These are phyloP conservation scores for Styphnolobium japonicum DNA, from an alignment of 306 rosid species.

Conservation along the genomic window DNA sequence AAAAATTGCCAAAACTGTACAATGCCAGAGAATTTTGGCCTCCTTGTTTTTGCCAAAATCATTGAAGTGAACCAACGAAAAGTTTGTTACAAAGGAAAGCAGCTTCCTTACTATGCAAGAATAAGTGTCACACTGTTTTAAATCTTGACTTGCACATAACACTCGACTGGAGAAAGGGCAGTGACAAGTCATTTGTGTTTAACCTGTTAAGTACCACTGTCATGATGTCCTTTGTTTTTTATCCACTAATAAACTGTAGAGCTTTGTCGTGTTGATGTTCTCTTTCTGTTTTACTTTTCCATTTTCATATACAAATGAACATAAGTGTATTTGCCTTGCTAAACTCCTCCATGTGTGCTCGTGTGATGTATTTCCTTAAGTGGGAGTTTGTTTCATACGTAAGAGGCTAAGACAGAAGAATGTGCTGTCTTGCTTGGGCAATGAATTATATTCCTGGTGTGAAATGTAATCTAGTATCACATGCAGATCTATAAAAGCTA, in stretches of 20 bases:
- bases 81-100: neutral
- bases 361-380: neutral
- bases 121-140: neutral
- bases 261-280: neutral
- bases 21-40: neutral
- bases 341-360: neutral
- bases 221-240: neutral
- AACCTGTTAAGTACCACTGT: too few relatives aligned
- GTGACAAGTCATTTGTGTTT: too few relatives aligned
- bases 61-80: neutral
- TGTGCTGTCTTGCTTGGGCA: conserved; percentile 4
- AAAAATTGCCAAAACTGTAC: too few relatives aligned
- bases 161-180: neutral
- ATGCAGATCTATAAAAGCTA: neutral
- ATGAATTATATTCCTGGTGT: conserved; percentile 6
- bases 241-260: neutral
- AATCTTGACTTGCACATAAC: neutral
- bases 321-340: neutral
- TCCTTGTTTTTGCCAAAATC: neutral
- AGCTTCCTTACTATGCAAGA: neutral
- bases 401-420: neutral
- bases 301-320: neutral
- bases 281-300: neutral
- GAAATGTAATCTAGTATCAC: neutral
- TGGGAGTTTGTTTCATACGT: conserved; percentile 3